Evolutionary conservation across 2,329 filamentous ascomycete genomes (phyloP), one percentile per base, ranked within the genome.

Genomic region (Tolypocladium album): DNA sequence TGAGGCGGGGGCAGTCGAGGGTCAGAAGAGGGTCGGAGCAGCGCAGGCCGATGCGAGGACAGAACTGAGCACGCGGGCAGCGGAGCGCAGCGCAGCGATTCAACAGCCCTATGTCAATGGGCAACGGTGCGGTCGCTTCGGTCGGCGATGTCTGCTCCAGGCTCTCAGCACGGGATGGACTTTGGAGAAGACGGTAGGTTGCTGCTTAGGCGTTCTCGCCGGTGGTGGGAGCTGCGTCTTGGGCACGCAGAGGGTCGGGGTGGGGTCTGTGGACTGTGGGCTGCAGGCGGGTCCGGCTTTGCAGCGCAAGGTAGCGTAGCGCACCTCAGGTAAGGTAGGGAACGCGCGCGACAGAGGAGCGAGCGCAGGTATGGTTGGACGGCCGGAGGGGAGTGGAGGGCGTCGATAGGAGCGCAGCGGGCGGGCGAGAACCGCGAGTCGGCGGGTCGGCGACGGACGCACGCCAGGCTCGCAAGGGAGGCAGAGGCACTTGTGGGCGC

Each of bases 61-160:
- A 17, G 55, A 13, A 56, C 34, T 12, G 34, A 24, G 20, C 34
- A 27, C n/a, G 38, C 34, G 34, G 34, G 17, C 53, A 40, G n/a
- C 36, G 27, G 31, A 42, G 42, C 36, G 45, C 40, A 40, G 61
- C 50, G 57, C 34, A 20, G 58, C 56, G 58, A 56, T 17, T 40
- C 42, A 57, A 50, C 56, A 40, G 60, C 56, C 61, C 56, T 13
- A 45, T 36, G 61, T 61, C 58, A 58, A 62, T 56, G 31, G 43
- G 34, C 27, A 55, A 47, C 22, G 57, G 59, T 52, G 50, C 45
- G 55, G 22, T 57, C 40, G 60, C 52, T 34, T 43, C 50, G 61
- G 56, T 57, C 27, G 57, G 45, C 43, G 58, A 61, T 60, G 60
- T 60, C 57, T 61, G 60, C 57, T 59, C 57, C 61, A 61, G 59